A percentile compares a stretch with the other conserved stretches of the same genome.
Conservation (phyloP, 495 filamentous ascomycete species). For the Penicillium arizonense region DNA sequence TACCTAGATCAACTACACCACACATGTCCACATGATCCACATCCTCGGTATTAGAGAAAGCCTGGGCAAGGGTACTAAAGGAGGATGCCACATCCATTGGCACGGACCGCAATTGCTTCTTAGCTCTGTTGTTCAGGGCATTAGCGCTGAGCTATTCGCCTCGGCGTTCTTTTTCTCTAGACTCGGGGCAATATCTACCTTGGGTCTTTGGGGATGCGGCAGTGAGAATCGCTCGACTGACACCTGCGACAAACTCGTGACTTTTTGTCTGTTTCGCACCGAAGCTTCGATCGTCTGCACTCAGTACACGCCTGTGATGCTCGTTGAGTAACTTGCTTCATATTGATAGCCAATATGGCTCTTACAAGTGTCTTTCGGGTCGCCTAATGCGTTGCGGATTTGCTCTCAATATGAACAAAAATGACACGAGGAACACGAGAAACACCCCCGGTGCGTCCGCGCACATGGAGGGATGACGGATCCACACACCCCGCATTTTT, state of each 20-base stretch:
- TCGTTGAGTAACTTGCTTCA: neutral
- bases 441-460: neutral
- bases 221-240: neutral
- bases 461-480: neutral
- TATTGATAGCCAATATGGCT: neutral
- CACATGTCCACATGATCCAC: neutral
- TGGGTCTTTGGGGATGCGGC: neutral
- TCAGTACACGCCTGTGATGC: neutral
- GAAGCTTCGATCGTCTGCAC: neutral
- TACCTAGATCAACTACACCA: neutral
- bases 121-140: neutral
- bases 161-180: neutral
- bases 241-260: slow-evolving; percentile 1
- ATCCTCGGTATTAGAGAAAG: slow-evolving; percentile 10
- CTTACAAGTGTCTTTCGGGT: neutral
- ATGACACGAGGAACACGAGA: neutral
- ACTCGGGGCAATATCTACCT: neutral
- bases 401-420: slow-evolving; percentile 1
- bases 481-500: slow-evolving; percentile 6
- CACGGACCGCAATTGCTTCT: neutral
- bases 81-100: slow-evolving; percentile 1
- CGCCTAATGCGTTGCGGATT: neutral
- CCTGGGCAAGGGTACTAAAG: slow-evolving; percentile 1
- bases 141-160: neutral
- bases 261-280: neutral